phyloP scores from a whole-genome alignment of 805 yeast genomes.

The Starmerella geochares region DNA sequence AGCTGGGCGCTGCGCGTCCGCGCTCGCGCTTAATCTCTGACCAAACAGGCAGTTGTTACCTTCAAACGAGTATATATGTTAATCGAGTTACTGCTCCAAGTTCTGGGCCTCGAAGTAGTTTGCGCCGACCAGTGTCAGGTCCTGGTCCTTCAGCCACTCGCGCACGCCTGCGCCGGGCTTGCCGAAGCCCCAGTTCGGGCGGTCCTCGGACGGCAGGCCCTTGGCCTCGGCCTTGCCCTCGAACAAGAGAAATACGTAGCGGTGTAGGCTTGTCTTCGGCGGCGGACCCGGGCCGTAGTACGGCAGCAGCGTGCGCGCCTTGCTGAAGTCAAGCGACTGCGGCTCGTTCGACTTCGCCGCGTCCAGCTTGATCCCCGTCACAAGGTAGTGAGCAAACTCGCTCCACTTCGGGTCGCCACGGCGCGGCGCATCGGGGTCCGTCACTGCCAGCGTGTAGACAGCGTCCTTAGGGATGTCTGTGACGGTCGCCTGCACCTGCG shows the following conservation, averaged over 20 bases:
- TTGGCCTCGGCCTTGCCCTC: slow-evolving; percentile 32
- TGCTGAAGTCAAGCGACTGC: slow-evolving; percentile 28
- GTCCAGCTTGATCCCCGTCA: slow-evolving; percentile 33
- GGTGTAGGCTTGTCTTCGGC: slow-evolving; percentile 69
- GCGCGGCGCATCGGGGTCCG: slow-evolving; percentile 94
- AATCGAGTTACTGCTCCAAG: slow-evolving; percentile 23
- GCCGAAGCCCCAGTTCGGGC: slow-evolving; percentile 83
- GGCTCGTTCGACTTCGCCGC: slow-evolving; percentile 26
- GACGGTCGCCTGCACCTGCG: slow-evolving; percentile 57
- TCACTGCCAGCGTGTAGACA: slow-evolving; percentile 65
- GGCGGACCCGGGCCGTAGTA: slow-evolving; percentile 91
- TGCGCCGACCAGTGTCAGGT: slow-evolving; percentile 54
- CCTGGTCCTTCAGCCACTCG: slow-evolving; percentile 55
- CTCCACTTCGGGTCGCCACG: slow-evolving; percentile 77
- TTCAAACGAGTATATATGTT: neutral
- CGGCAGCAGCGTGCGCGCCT: slow-evolving; percentile 40
- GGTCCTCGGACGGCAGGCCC: slow-evolving; percentile 32
- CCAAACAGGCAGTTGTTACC: too few relatives aligned
- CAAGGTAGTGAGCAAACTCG: slow-evolving; percentile 70
- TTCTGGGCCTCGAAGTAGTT: slow-evolving; percentile 81
- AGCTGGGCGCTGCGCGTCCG: too few relatives aligned
- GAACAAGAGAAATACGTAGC: slow-evolving; percentile 69
- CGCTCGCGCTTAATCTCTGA: too few relatives aligned
- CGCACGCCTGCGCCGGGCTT: slow-evolving; percentile 66
- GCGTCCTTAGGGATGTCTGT: slow-evolving; percentile 38